Conservation (phyloP, 164 flowering plant species). For the Hamamelis virginiana region DNA sequence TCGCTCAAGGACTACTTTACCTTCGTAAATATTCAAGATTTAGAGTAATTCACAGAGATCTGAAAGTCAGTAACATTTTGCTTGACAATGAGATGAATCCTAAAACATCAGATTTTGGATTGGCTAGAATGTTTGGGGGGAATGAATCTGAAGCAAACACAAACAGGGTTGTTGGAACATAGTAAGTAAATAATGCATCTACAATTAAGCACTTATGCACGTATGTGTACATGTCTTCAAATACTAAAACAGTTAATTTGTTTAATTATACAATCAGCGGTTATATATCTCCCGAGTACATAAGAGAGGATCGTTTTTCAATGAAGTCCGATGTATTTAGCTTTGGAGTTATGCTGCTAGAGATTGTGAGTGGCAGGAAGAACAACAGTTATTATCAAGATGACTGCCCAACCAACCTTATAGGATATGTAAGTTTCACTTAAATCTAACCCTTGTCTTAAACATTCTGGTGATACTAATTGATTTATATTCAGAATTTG, state of each 20-base stretch:
- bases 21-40: background rate
- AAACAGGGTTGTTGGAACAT: background rate
- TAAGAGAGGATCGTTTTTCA: slow-evolving; percentile 17
- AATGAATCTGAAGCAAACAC: slow-evolving; percentile 1
- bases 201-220: background rate
- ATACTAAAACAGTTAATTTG: too few species aligned
- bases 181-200: background rate
- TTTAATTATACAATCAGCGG: background rate
- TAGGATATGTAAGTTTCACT: slow-evolving; percentile 22
- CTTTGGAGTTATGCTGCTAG: slow-evolving; percentile 27
- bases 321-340: slow-evolving; percentile 21
- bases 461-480: too few species aligned
- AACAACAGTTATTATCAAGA: slow-evolving; percentile 10
- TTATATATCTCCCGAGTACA: background rate
- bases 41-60: background rate
- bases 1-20: background rate
- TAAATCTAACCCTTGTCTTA: background rate
- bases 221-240: background rate
- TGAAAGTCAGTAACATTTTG: background rate
- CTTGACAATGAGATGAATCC: too few species aligned
- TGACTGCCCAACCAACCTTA: slow-evolving; percentile 16
- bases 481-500: too few species aligned
- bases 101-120: too few species aligned
- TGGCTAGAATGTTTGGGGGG: too few species aligned
- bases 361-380: slow-evolving; percentile 19